Evolutionary conservation across 371 early-diverging fungal species (phyloP).

Genomic region (Parasitella parasitica): DNA sequence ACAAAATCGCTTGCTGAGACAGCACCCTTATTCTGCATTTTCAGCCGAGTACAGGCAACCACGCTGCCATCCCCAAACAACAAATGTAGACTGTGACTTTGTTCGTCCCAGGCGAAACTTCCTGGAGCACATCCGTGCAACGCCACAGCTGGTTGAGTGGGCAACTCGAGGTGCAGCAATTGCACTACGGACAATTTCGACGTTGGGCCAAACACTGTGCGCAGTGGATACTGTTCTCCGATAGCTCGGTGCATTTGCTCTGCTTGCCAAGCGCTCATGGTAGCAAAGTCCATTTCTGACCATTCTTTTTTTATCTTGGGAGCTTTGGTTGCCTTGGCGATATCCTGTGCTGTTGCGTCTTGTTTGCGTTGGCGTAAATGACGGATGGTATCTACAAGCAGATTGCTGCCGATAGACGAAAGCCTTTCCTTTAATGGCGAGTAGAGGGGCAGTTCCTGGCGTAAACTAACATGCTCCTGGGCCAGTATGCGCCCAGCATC

Average conservation of each 20-base stretch:
- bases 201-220: constrained; percentile 14
- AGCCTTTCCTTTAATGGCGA: constrained; percentile 37
- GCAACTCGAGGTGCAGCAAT: constrained; percentile 25
- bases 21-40: constrained; percentile 63
- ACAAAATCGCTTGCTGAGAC: constrained; percentile 67
- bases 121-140: constrained; percentile 43
- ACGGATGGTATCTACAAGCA: constrained; percentile 62
- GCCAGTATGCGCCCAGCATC: constrained; percentile 87
- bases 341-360: constrained; percentile 65
- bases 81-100: constrained; percentile 40
- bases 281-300: constrained; percentile 61
- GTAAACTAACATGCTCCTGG: constrained; percentile 47
- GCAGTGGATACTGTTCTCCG: constrained; percentile 54
- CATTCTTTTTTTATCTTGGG: constrained; percentile 67
- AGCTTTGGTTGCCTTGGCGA: constrained; percentile 66
- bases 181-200: constrained; percentile 22
- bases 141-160: constrained; percentile 11
- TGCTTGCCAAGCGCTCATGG: constrained; percentile 61
- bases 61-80: constrained; percentile 45
- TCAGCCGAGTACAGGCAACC: constrained; percentile 41
- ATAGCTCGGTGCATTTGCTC: constrained; percentile 74
- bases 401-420: constrained; percentile 62
- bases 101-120: constrained; percentile 39
- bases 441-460: constrained; percentile 22
- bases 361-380: constrained; percentile 57